Evolutionary conservation across 495 filamentous ascomycete species (phyloP), one percentile per base, ranked within the genome.

Genomic region (Xylaria flabelliformis): DNA sequence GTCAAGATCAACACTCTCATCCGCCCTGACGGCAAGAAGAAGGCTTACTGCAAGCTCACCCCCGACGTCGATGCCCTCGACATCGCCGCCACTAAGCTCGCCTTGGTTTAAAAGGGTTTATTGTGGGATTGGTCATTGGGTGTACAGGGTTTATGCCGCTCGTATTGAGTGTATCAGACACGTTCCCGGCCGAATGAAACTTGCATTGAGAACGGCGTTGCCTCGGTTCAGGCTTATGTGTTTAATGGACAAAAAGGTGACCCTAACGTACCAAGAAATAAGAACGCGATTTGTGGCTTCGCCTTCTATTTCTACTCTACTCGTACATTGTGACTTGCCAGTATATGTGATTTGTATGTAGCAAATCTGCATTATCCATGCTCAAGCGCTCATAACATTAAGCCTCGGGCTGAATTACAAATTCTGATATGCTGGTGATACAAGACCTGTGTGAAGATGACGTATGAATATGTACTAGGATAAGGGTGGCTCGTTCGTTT

Each of bases 1-100:
- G 87, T 99, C 85, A 98, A 97, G 92, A 91, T 99, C 86, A 99
- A 98, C 89, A 98, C 96, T 74, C 91, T 99, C 72, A 94, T 99
- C 87, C 92, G 95, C 64, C 69, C 51, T 24, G 26, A 67, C 3
- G 44, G 71, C 34, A 71, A 58, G 78, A 99, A 99, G 93, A 99
- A 99, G 91, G 96, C 97, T 69, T 99, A 93, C 80, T 94, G 92
- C 78, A 92, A 94, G 81, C 88, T 99, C 72, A 98, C 96, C 71
- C 85, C 94, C 58, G 96, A 99, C 83, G 94, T 97, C 74, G 96
- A 99, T 85, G 96, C 96, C 82, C 92, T 99, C 71, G 96, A 99
- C 86, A 97, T 99, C 87, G 96, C 96, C 76, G 96, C 97, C 74
- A 98, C 97, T 81, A 99, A 98, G 90, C 90, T 99, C 71, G 90